phyloP scores from a whole-genome alignment of 495 filamentous ascomycete genomes.

The Antarctomyces pellizariae region DNA sequence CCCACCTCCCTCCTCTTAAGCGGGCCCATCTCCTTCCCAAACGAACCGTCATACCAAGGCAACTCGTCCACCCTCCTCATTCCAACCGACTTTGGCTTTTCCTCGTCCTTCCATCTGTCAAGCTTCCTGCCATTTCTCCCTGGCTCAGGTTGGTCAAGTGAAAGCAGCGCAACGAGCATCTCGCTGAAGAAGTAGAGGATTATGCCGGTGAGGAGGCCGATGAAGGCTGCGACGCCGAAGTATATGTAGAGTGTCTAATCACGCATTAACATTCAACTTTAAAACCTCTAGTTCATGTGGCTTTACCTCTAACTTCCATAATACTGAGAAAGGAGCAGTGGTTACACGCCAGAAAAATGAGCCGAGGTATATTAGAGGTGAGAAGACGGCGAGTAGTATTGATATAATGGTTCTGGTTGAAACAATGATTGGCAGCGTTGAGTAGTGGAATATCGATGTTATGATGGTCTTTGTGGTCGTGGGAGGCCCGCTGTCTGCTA shows the following conservation, averaged over 20 bases:
- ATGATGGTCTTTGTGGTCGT: too few species aligned
- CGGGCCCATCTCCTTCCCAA: too few species aligned
- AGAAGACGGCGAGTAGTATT: conserved; percentile 13
- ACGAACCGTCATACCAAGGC: too few species aligned
- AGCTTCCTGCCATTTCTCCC: too few species aligned
- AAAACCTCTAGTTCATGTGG: conserved; percentile 6
- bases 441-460: too few species aligned
- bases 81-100: too few species aligned
- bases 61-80: too few species aligned
- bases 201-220: conserved; percentile 28
- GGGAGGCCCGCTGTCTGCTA: too few species aligned
- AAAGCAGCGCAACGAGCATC: conserved; percentile 18
- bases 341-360: conserved; percentile 15
- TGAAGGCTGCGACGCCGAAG: conserved; percentile 31
- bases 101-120: too few species aligned
- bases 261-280: conserved; percentile 11
- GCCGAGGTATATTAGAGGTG: conserved; percentile 23
- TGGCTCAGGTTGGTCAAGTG: too few species aligned
- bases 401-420: conserved; percentile 4
- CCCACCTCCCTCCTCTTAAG: too few species aligned
- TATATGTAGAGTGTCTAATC: conserved; percentile 39
- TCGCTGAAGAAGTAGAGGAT: conserved; percentile 22
- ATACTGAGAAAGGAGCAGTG: conserved; percentile 19
- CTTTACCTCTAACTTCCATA: conserved; percentile 40
- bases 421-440: too few species aligned